Evolutionary conservation across 495 filamentous ascomycete species (phyloP), one percentile per base, ranked within the genome.

Genomic region (Pyrenula massariospora): DNA sequence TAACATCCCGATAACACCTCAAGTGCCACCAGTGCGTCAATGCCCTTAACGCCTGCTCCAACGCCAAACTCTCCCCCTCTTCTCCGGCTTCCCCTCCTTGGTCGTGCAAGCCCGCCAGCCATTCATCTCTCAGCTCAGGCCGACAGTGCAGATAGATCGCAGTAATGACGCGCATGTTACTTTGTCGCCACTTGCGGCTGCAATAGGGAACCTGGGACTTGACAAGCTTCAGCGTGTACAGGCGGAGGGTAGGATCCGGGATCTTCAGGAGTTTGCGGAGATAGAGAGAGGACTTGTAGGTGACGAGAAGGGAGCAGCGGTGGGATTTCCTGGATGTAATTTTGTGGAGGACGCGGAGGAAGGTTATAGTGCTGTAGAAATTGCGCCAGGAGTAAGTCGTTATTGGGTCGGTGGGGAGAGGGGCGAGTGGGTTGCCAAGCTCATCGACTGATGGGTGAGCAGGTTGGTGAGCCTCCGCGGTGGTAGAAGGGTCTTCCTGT

Each of bases 171-270:
- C 91, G 86, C 93, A 98, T 98, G 67, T 98, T 96, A 55, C 84
- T 83, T 74, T 98, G 93, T 19, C 93, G 84, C 93, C 93, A 98
- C 72, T 98, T 98, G 12, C 93, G 84, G 20, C 93, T 92, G 68
- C 93, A 97, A 73, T 94, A 98, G 12, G 93, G 93, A 1, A 97
- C 93, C 65, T 97, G 94, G 56, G 87, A 89, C 69, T 98, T 98
- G 83, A 96, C 96, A 0, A 98, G 80, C 66, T 98, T 98, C 63
- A 98, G 83, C 8, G 92, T 95, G 73, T 96, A 96, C 24, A 92
- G 83, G 8, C 94, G 85, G 20, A 98, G 78, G 58, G 89, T 76
- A 0, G 82, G 85, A 64, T 97, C 89, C 1, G 91, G 91, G 36
- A 95, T 87, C 62, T 95, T 94, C 25, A 98, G 81, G 3, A 84